Evolutionary conservation across 202 grass and related monocot genomes (phyloP).

Genomic region (Dendrocalamus latiflorus): DNA sequence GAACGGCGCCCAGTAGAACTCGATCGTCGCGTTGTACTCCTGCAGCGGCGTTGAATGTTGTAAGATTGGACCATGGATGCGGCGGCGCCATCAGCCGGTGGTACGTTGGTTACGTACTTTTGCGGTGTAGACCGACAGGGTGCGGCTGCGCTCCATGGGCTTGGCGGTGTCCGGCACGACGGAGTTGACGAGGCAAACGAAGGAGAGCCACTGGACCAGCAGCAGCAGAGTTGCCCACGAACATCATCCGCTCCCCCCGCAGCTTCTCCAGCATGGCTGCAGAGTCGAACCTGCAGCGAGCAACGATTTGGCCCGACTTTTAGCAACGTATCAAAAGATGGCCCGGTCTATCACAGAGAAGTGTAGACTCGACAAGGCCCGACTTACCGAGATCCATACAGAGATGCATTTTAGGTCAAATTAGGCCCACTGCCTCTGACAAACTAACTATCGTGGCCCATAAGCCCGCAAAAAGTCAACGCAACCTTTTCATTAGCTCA

Average conservation of each 20-base stretch:
- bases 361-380: neutral
- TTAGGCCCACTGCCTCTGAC: neutral
- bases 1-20: too few species aligned
- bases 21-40: conserved; percentile 69
- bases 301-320: neutral
- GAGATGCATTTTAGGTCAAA: neutral
- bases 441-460: neutral
- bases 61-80: neutral
- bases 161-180: conserved; percentile 35
- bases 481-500: neutral
- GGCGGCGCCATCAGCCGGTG: neutral
- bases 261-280: conserved; percentile 50
- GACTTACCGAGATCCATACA: neutral
- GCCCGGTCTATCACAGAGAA: neutral
- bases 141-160: conserved; percentile 37
- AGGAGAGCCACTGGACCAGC: conserved; percentile 62
- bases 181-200: conserved; percentile 57
- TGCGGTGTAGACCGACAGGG: conserved; percentile 45
- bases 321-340: neutral
- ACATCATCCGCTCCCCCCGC: conserved; percentile 65
- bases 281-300: conserved; percentile 44
- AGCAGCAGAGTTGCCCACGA: conserved; percentile 69
- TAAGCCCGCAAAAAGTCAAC: neutral
- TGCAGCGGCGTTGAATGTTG: neutral
- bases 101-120: conserved; percentile 18